Conservation (phyloP, 202 grass and related monocot genomes). For the Musa balbisiana region DNA sequence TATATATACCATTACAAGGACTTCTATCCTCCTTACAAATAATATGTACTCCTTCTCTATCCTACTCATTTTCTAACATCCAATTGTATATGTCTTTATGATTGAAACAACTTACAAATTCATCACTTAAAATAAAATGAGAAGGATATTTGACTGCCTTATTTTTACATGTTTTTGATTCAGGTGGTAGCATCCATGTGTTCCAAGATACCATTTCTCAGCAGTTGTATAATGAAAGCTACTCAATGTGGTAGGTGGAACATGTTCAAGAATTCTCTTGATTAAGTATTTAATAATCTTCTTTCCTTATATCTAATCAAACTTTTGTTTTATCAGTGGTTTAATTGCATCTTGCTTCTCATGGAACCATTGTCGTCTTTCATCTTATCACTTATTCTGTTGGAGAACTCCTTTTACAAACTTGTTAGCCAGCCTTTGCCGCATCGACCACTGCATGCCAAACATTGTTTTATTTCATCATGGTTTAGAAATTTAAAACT, state of each 20-base stretch:
- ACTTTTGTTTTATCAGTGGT: neutral
- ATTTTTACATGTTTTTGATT: conserved; percentile 7
- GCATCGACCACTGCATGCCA: too few species aligned
- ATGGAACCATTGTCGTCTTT: too few species aligned
- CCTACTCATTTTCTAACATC: neutral
- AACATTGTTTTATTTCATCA: too few species aligned
- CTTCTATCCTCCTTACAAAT: too few species aligned
- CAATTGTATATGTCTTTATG: neutral
- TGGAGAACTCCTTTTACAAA: too few species aligned
- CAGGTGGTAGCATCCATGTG: conserved; percentile 68
- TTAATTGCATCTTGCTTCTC: neutral
- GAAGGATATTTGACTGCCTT: neutral
- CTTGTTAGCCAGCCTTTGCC: too few species aligned
- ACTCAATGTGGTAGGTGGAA: conserved; percentile 59
- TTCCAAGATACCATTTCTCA: conserved; percentile 70
- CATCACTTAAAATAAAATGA: neutral
- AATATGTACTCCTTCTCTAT: neutral
- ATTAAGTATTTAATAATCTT: neutral
- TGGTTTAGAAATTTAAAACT: too few species aligned
- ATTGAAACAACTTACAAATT: neutral
- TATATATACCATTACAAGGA: too few species aligned
- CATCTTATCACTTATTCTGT: too few species aligned
- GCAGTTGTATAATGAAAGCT: conserved; percentile 66
- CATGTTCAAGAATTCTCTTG: neutral
- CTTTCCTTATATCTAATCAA: neutral